These are phyloP conservation scores for Verticillium zaregamsianum DNA, from an alignment of 2,329 filamentous ascomycete genomes.

Conservation along the genomic window DNA sequence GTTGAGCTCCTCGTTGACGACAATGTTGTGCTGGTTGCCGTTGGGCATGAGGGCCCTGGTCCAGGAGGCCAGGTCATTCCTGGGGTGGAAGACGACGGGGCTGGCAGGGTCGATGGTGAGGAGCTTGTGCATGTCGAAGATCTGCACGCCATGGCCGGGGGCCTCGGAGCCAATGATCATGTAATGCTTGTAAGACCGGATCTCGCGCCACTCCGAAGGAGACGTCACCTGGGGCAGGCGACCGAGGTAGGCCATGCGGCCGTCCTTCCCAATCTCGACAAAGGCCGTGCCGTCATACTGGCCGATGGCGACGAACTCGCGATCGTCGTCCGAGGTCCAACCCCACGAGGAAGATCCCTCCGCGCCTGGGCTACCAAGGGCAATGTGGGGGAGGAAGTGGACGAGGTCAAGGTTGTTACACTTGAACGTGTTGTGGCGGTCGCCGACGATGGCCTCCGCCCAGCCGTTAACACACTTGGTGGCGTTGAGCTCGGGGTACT, in stretches of 20 bases:
- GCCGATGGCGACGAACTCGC: conserved; percentile 40
- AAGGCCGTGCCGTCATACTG: conserved; percentile 42
- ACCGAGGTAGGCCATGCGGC: conserved; percentile 38
- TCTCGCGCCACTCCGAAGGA: conserved; percentile 26
- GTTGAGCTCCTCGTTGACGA: conserved; percentile 41
- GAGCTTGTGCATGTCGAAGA: conserved; percentile 56
- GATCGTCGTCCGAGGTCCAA: conserved; percentile 38
- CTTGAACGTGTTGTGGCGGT: conserved; percentile 41
- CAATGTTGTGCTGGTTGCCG: conserved; percentile 41
- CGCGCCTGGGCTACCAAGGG: conserved; percentile 32
- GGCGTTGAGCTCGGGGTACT: conserved; percentile 32
- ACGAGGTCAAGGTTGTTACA: conserved; percentile 50
- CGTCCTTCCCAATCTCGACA: conserved; percentile 35
- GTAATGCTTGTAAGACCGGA: conserved; percentile 25
- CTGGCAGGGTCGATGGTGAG: conserved; percentile 36
- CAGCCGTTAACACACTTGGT: conserved; percentile 36
- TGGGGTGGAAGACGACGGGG: conserved; percentile 22
- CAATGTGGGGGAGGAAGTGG: conserved; percentile 50
- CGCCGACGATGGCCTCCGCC: conserved; percentile 38
- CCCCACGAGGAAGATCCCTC: conserved; percentile 38
- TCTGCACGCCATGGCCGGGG: conserved; percentile 48
- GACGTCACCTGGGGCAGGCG: conserved; percentile 22
- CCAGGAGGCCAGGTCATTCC: conserved; percentile 24
- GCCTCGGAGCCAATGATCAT: conserved; percentile 32
- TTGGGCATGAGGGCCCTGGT: conserved; percentile 18